Evolutionary conservation across 352 stramenopile species (phyloP).

Genomic region (Phytopythium chamaehyphon): DNA sequence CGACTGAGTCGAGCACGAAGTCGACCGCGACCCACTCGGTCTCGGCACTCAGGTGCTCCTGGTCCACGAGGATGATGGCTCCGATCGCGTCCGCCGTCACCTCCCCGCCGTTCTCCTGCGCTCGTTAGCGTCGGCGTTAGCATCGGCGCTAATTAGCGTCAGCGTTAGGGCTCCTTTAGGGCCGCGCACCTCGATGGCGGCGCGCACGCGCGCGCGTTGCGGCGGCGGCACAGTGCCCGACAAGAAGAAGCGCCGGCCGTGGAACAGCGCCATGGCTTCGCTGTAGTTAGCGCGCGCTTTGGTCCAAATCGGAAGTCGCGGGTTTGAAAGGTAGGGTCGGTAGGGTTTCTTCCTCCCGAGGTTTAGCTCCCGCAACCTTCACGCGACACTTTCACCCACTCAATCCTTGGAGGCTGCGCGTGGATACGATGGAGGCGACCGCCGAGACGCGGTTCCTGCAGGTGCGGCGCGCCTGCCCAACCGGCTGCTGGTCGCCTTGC

Average conservation of each 20-base stretch:
- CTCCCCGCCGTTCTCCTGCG: constrained; percentile 24
- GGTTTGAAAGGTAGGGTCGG: constrained; percentile 2
- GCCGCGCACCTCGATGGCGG: constrained; percentile 21
- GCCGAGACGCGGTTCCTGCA: constrained; percentile 49
- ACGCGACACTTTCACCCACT: no score
- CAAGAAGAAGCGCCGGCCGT: constrained; percentile 35
- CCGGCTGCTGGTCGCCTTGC: background rate
- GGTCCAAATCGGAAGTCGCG: background rate
- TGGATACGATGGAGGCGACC: constrained; percentile 9
- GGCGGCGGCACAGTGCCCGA: constrained; percentile 18
- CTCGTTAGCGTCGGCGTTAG: background rate
- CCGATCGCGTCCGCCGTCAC: constrained; percentile 9
- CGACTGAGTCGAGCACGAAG: constrained; percentile 49
- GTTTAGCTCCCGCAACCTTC: constrained; percentile 6
- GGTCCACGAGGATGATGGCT: constrained; percentile 40
- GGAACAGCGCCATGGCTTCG: constrained; percentile 18
- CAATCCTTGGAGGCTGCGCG: no score
- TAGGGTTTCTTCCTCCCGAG: constrained; percentile 9
- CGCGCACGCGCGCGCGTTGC: constrained; percentile 15
- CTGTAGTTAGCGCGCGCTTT: background rate
- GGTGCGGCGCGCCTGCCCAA: no score
- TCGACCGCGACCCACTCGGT: constrained; percentile 35
- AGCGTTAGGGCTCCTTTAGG: no score
- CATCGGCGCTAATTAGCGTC: no score
- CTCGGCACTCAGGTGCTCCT: constrained; percentile 15